These are phyloP conservation scores for Fusarium chaquense DNA, from an alignment of 2,329 filamentous ascomycete genomes.

Conservation along the genomic window DNA sequence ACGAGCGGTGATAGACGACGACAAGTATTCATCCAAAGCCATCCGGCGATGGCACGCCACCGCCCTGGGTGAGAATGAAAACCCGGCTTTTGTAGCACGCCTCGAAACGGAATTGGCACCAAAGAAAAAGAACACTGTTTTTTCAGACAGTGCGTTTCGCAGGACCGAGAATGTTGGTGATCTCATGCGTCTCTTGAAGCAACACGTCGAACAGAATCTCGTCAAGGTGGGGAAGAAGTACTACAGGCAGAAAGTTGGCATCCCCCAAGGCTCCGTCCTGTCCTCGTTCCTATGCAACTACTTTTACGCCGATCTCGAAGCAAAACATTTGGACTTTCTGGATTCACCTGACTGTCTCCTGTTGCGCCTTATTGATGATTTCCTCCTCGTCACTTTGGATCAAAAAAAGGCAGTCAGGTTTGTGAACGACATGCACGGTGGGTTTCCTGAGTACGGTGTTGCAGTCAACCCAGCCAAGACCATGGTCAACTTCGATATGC, in stretches of 20 bases:
- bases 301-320: constrained; percentile 92
- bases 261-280: constrained; percentile 91
- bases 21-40: constrained; percentile 51
- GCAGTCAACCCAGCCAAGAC: constrained; percentile 82
- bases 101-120: constrained; percentile 56
- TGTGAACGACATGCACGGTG: constrained; percentile 81
- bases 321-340: constrained; percentile 75
- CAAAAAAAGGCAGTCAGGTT: constrained; percentile 76
- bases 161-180: constrained; percentile 67
- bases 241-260: constrained; percentile 88
- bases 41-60: constrained; percentile 65
- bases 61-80: constrained; percentile 60
- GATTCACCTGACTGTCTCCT: constrained; percentile 70
- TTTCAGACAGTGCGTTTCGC: constrained; percentile 76
- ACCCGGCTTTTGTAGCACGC: constrained; percentile 58
- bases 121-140: constrained; percentile 76
- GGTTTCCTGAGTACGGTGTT: constrained; percentile 84
- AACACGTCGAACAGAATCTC: constrained; percentile 87
- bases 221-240: constrained; percentile 90
- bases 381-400: constrained; percentile 85
- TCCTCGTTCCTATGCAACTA: constrained; percentile 92
- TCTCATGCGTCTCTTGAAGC: constrained; percentile 76
- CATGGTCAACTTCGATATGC: constrained; percentile 82
- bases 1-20: constrained; percentile 37
- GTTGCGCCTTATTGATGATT: constrained; percentile 90